Evolutionary conservation across 129 eudicot genomes (phyloP), one percentile per base, ranked within the genome.

Genomic region (Artemisia annua): DNA sequence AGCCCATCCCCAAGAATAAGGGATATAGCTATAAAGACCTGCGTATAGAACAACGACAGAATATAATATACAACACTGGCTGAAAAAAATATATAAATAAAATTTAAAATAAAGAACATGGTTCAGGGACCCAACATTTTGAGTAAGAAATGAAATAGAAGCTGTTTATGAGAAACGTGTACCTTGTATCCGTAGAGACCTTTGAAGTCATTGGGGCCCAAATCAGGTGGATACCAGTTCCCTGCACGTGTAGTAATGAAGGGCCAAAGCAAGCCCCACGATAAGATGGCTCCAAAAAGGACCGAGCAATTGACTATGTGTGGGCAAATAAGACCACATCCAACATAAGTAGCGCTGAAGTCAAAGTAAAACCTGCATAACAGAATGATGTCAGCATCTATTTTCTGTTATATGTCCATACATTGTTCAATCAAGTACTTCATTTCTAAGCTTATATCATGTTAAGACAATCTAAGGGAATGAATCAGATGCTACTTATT

Each of bases 221-320:
- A 90, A 70, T 77, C 86, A 67, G 89, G 90, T 39, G 98, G 95
- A 80, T 92, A 92, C 98, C 98, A 92, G 60, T 87, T 87, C 7
- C 98, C 96, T 44, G 95, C 88, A 66, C 63, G 85, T 53, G 73
- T 69, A 43, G 91, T 73, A 74, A 92, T 82, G 63, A 78, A 89
- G 67, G 98, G 98, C 96, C 96, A 92, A 63, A 92, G 98, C 8
- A 92, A 60, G 11, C 98, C 98, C 98, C 98, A 92, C n/a, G 98
- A 92, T 63, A 89, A 44, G 53, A 92, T 84, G 6, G 98, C 96
- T 70, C 98, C 98, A 75, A 92, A 61, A 56, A 92, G 96, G 53
- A 80, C 89, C 2, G 98, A 92, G 71, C 96, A 89, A 74, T 89
- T 89, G 70, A 92, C 98, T 78, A 92, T 85, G 83, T 92, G 96